Conservation (phyloP, 305 asterid genomes). For the Fraxinus floribunda region DNA sequence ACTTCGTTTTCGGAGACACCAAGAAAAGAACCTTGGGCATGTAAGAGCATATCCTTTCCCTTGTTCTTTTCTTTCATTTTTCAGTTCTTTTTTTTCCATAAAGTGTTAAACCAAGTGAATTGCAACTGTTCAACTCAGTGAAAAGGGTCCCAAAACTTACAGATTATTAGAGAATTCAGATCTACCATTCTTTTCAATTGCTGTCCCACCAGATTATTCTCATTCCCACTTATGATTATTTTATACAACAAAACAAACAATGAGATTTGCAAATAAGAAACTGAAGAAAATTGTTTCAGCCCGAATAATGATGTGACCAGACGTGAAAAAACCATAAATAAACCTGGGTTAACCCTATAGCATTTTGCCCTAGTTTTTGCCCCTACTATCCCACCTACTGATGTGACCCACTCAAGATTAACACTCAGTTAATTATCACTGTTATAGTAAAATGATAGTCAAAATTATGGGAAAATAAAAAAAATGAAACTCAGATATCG, state of each 20-base stretch:
- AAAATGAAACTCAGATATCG: constrained; percentile 38
- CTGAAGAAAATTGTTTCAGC: constrained; percentile 21
- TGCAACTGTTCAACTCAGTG: background rate
- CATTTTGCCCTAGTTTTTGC: constrained; percentile 32
- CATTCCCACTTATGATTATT: constrained; percentile 1
- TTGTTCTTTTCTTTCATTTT: background rate
- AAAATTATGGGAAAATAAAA: constrained; percentile 18
- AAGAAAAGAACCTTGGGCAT: constrained; percentile 18
- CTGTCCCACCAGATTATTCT: background rate
- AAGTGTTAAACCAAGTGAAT: background rate
- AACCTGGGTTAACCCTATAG: constrained; percentile 37
- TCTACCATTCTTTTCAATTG: constrained; percentile 16
- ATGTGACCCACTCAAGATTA: constrained; percentile 73
- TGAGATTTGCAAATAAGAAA: constrained; percentile 4
- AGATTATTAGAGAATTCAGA: constrained; percentile 15
- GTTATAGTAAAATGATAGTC: constrained; percentile 11
- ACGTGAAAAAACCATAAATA: constrained; percentile 35
- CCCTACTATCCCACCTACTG: constrained; percentile 61
- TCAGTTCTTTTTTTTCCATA: background rate
- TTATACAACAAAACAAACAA: background rate
- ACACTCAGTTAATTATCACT: constrained; percentile 44
- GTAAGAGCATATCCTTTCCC: constrained; percentile 31
- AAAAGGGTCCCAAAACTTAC: constrained; percentile 16
- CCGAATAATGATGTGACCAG: constrained; percentile 55
- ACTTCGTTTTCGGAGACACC: constrained; percentile 22